These are phyloP conservation scores for Whalleya microplaca DNA, from an alignment of 2,329 filamentous ascomycete genomes.

Conservation along the genomic window DNA sequence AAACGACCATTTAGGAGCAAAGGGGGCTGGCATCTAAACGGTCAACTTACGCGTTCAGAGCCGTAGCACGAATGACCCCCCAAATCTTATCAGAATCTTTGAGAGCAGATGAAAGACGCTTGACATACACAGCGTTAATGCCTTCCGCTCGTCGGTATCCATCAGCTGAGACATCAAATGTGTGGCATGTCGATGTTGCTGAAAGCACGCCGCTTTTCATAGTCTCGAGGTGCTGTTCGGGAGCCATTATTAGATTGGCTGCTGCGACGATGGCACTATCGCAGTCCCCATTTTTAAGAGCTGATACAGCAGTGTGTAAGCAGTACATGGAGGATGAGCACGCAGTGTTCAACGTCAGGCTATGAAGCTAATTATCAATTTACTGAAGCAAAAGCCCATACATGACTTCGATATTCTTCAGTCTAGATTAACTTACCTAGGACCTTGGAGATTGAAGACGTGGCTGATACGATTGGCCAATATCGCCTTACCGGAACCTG, in stretches of 20 bases:
- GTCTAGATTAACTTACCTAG: too few relatives aligned
- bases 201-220: constrained; percentile 40
- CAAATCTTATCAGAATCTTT: constrained; percentile 42
- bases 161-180: constrained; percentile 49
- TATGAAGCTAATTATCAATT: too few relatives aligned
- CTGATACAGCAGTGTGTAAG: constrained; percentile 24
- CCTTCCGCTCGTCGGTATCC: constrained; percentile 58
- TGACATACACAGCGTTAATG: constrained; percentile 47
- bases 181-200: constrained; percentile 40
- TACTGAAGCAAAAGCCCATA: too few relatives aligned
- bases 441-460: too few relatives aligned
- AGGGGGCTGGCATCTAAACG: constrained; percentile 33
- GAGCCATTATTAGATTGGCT: constrained; percentile 29
- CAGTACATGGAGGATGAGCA: constrained; percentile 37
- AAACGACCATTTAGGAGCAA: too few relatives aligned
- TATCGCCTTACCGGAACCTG: too few relatives aligned
- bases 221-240: constrained; percentile 23
- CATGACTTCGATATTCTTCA: too few relatives aligned
- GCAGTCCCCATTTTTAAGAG: constrained; percentile 25
- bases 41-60: constrained; percentile 40
- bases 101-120: constrained; percentile 47
- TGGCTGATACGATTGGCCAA: too few relatives aligned
- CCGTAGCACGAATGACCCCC: constrained; percentile 43
- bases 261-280: constrained; percentile 30
- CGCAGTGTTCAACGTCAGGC: constrained; percentile 36